Base-by-base conservation (phyloP, 2,329 filamentous ascomycete genomes). In the Colletotrichum kahawae region DNA sequence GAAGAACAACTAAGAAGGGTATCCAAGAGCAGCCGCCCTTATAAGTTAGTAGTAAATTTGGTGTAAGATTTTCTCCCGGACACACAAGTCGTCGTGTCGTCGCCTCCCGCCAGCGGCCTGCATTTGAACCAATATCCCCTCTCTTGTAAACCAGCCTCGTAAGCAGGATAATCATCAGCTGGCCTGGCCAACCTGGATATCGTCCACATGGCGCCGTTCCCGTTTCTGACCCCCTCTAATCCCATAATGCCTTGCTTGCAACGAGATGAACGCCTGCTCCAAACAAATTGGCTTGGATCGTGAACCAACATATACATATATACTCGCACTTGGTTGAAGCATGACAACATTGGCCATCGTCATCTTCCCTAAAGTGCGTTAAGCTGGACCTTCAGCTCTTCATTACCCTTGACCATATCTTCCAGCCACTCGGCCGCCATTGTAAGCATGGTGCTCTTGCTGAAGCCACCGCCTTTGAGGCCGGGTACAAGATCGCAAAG, bases 341-440 rank as follows among this genome's bases (percentile, higher is more conserved):
- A 34, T 38, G 27, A 27, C 36, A 29, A 48, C 24, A 18, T 13
- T 27, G 18, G 13, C 48, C 8, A 29, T 67, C 7, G n/a, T 71
- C 60, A 74, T 33, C 31, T 62, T 14, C 38, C 36, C 10, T 31
- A 70, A 7, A 90, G 79, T 54, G 86, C 83, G n/a, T 85, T 85
- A 60, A 93, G 82, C 82, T 90, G 89, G n/a, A 82, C 82, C 71
- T 86, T 86, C 68, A 95, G 82, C 31, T 86, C 82, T 71, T 92
- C 86, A 80, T 97, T 98, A 6, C 92, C 94, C 51, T 88, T 85
- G 14, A 95, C 83, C 24, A 97, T 82, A 18, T 93, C 90, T 77
- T 96, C 92, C n/a, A 98, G 85, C 88, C 94, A 97, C 77, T 95
- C 93, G 16, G 92, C 94, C 4, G 94, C 91, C 84, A 95, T 93